These are phyloP conservation scores for Diplodia corticola DNA, from an alignment of 2,329 filamentous ascomycete genomes.

Conservation along the genomic window DNA sequence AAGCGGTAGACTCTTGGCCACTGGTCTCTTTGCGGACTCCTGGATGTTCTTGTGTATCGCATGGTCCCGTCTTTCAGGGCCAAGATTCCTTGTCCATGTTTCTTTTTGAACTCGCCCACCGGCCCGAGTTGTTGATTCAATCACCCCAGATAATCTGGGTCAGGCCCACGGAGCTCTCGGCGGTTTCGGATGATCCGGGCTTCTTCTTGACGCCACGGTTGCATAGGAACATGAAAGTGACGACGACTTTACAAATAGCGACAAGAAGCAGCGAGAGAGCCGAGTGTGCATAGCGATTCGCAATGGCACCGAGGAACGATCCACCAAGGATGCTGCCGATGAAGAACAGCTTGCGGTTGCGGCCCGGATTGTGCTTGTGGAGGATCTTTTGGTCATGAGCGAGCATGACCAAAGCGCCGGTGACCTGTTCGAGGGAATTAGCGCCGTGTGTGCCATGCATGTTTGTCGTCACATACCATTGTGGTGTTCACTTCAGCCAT, in stretches of 20 bases:
- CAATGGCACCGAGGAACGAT: slow-evolving; percentile 30
- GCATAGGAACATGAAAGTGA: slow-evolving; percentile 29
- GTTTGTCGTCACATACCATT: slow-evolving; percentile 25
- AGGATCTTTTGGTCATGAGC: slow-evolving; percentile 30
- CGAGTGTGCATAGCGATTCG: slow-evolving; percentile 25
- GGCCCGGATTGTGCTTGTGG: slow-evolving; percentile 26
- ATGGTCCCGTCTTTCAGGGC: background rate
- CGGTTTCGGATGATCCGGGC: slow-evolving; percentile 10
- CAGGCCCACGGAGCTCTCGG: slow-evolving; percentile 14
- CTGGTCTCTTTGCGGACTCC: background rate
- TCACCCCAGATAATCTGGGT: slow-evolving; percentile 18
- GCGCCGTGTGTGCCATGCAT: background rate
- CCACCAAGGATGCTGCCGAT: slow-evolving; percentile 28
- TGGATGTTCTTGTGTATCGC: background rate
- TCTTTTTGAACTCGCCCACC: background rate
- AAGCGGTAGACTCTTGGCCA: background rate
- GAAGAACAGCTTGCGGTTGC: slow-evolving; percentile 30
- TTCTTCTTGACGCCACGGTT: slow-evolving; percentile 30
- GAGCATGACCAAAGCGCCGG: slow-evolving; percentile 31
- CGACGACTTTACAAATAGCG: slow-evolving; percentile 27
- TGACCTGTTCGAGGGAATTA: slow-evolving; percentile 22
- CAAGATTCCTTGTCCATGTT: background rate
- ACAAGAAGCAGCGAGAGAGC: slow-evolving; percentile 28
- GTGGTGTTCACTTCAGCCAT: slow-evolving; percentile 35
- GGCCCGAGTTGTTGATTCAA: background rate